Conservation (phyloP, 2,329 filamentous ascomycete genomes). For the Decorospora gaudefroyi region DNA sequence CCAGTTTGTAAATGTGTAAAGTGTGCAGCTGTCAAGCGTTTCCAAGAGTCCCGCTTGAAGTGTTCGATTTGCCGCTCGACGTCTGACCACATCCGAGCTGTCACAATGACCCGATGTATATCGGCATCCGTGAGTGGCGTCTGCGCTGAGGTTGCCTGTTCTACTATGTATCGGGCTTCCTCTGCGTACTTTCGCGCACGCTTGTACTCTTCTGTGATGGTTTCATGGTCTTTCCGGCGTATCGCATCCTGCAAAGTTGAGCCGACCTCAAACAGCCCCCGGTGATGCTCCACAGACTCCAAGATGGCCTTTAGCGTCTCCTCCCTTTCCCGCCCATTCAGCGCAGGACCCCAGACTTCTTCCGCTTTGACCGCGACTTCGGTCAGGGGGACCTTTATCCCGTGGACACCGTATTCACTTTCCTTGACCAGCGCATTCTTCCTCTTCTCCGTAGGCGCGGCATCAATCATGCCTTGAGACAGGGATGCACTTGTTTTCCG, state of each 20-base stretch:
- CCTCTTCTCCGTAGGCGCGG: conserved; percentile 60
- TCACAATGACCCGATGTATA: conserved; percentile 83
- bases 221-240: conserved; percentile 87
- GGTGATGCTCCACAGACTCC: conserved; percentile 75
- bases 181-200: conserved; percentile 81
- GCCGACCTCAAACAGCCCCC: conserved; percentile 80
- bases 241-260: conserved; percentile 79
- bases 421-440: conserved; percentile 93
- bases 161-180: conserved; percentile 72
- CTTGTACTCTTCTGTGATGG: conserved; percentile 82
- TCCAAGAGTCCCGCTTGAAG: conserved; percentile 92
- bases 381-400: conserved; percentile 81
- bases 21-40: conserved; percentile 72
- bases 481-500: conserved; percentile 54
- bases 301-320: conserved; percentile 80
- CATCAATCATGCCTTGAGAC: conserved; percentile 35
- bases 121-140: conserved; percentile 73
- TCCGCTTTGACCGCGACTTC: conserved; percentile 94
- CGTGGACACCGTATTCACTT: conserved; percentile 58
- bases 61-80: conserved; percentile 82
- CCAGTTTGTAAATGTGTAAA: conserved; percentile 53
- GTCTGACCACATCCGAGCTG: conserved; percentile 93
- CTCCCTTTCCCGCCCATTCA: conserved; percentile 90
- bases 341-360: conserved; percentile 93
- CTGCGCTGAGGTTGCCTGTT: conserved; percentile 53